Evolutionary conservation across 192 early-diverging fungal genomes (phyloP).

Genomic region (Lobosporangium transversale): DNA sequence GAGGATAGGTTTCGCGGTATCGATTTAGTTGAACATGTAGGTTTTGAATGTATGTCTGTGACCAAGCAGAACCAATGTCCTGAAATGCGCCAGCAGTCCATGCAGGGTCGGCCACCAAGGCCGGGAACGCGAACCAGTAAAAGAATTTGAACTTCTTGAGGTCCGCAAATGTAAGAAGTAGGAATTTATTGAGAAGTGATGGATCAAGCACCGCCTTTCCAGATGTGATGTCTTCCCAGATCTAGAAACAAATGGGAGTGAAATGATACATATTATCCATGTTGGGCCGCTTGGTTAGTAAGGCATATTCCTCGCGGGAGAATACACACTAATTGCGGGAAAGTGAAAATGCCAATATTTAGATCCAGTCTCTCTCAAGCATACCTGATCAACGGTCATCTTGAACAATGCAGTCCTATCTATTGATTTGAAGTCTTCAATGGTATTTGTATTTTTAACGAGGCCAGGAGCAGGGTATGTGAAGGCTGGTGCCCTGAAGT

Average conservation of each 20-base stretch:
- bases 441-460: slow-evolving; percentile 92
- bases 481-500: slow-evolving; percentile 54
- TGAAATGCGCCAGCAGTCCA: slow-evolving; percentile 54
- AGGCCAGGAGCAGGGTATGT: slow-evolving; percentile 61
- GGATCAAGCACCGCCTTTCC: slow-evolving; percentile 74
- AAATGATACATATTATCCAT: no score
- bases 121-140: slow-evolving; percentile 96
- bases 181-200: slow-evolving; percentile 73
- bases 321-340: no score
- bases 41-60: slow-evolving; percentile 2
- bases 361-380: no score
- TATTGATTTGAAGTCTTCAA: slow-evolving; percentile 87
- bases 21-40: slow-evolving; percentile 15
- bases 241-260: slow-evolving; percentile 52
- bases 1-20: slow-evolving; percentile 15
- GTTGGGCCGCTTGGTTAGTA: no score
- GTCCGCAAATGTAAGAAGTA: slow-evolving; percentile 93
- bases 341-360: no score
- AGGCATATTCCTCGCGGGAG: no score
- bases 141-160: slow-evolving; percentile 95
- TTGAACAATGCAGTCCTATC: slow-evolving; percentile 81
- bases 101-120: slow-evolving; percentile 74
- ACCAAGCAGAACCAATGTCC: slow-evolving; percentile 35
- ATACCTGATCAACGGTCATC: slow-evolving; percentile 66
- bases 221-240: slow-evolving; percentile 76